Evolutionary conservation across 176 grass and related monocot species (phyloP), one percentile per base, ranked within the genome.

Genomic region (Olyra latifolia): DNA sequence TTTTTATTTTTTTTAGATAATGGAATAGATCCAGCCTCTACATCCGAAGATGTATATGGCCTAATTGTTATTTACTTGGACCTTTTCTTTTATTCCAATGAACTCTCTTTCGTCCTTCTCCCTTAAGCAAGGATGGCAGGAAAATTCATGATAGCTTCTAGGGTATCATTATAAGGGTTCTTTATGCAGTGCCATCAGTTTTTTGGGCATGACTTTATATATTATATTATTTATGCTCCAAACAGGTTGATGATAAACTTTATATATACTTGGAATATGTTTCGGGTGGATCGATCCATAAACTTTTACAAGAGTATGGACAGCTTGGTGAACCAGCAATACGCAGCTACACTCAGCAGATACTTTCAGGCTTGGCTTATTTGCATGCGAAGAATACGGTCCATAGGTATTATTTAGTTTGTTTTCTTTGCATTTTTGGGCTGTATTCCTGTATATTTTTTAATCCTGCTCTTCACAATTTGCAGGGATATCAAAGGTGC

Each of bases 261-360:
- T 95, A 99, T 74, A 99, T 99, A 88, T 99, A 99, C 71, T 79
- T 99, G 82, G 96, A 99, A 71, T 99, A 93, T 88, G 96, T 99
- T 24, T 99, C 96, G 79, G 96, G 96, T 83, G 96, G 96, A 88
- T 99, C 96, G 71, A 99, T 99, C 85, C 92, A 99, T 88, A 99
- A 86, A 85, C 90, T 99, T 87, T 87, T 99, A 70, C 96, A 95
- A 85, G 96, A 99, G 43, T 95, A 99, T 76, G 96, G 92, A 24
- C 88, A 91, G 66, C 87, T 99, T 89, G 96, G 96, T 77, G 96
- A 99, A 74, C 92, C 86, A 72, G 96, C 93, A 78, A 95, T 99
- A 67, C 92, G 96, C 57, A 95, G 96, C 75, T 99, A 99, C 94
- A 99, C 92, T 10, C 92, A 95, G 58, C 96, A 99, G 84, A 99